Percentiles rank a stretch among this genome's conserved stretches.
phyloP scores from a whole-genome alignment of 495 filamentous ascomycete species.

The Penicillium steckii region DNA sequence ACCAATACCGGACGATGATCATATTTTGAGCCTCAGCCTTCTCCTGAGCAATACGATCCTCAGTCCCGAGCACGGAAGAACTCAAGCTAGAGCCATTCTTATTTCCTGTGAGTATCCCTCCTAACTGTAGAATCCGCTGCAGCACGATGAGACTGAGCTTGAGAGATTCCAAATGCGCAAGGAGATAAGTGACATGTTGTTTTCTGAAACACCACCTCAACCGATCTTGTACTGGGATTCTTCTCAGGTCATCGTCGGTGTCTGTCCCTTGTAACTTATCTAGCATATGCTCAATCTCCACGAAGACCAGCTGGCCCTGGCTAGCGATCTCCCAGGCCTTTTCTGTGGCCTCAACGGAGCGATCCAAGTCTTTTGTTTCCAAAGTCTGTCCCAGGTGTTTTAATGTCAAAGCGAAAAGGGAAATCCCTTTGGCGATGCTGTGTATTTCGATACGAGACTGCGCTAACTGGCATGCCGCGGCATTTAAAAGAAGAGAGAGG shows the following conservation, averaged over 20 bases:
- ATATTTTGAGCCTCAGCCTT: slow-evolving; percentile 47
- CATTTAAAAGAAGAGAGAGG: slow-evolving; percentile 44
- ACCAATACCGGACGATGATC: slow-evolving; percentile 48
- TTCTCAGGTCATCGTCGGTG: slow-evolving; percentile 24
- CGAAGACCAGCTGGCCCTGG: slow-evolving; percentile 41
- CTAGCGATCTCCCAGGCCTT: slow-evolving; percentile 41
- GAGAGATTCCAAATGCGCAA: slow-evolving; percentile 45
- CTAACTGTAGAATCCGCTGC: slow-evolving; percentile 40
- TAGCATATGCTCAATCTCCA: slow-evolving; percentile 46
- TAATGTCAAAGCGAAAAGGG: slow-evolving; percentile 43
- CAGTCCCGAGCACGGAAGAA: slow-evolving; percentile 2
- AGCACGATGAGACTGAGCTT: slow-evolving; percentile 46
- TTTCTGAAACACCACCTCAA: slow-evolving; percentile 47
- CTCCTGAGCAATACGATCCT: slow-evolving; percentile 40
- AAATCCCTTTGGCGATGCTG: slow-evolving; percentile 45
- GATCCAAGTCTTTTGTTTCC: slow-evolving; percentile 25
- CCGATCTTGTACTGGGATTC: slow-evolving; percentile 35
- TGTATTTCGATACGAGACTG: slow-evolving; percentile 45
- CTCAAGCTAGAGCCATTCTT: background rate
- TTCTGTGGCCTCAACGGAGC: slow-evolving; percentile 31
- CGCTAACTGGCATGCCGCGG: slow-evolving; percentile 41
- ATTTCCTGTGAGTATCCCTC: slow-evolving; percentile 19
- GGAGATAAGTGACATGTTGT: slow-evolving; percentile 42
- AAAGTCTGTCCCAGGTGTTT: slow-evolving; percentile 40
- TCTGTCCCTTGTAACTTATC: slow-evolving; percentile 39